These are phyloP conservation scores for Botrytis porri DNA, from an alignment of 2,329 filamentous ascomycete species.

Conservation along the genomic window DNA sequence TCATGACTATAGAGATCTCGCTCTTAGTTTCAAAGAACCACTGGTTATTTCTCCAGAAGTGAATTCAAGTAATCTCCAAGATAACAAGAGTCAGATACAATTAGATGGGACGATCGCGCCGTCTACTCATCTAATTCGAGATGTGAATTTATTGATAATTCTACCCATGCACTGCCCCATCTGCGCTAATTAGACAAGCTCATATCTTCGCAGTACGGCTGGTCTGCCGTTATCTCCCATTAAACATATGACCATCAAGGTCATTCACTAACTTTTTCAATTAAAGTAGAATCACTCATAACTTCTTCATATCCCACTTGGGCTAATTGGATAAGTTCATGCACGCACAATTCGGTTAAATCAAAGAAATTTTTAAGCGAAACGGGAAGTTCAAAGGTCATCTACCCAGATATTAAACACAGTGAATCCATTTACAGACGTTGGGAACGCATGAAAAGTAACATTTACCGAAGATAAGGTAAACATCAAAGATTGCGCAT, in stretches of 20 bases:
- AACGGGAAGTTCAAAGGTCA: neutral
- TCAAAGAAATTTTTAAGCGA: no score
- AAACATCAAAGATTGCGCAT: neutral
- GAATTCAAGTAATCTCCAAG: neutral
- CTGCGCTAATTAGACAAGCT: neutral
- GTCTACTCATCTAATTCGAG: neutral
- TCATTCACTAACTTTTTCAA: no score
- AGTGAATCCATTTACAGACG: neutral
- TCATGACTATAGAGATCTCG: no score
- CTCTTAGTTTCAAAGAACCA: neutral
- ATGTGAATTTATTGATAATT: neutral
- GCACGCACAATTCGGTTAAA: neutral
- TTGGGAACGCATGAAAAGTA: neutral
- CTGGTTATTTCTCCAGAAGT: no score
- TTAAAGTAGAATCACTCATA: neutral
- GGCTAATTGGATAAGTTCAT: neutral
- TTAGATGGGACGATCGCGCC: neutral
- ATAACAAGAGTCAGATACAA: no score
- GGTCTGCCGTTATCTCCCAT: neutral
- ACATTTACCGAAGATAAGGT: neutral
- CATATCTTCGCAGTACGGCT: neutral
- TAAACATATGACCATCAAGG: neutral
- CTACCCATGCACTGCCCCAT: neutral
- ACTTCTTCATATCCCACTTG: neutral
- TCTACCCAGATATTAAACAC: neutral